phyloP scores from a whole-genome alignment of 257 asterid species.

The Catharanthus roseus region DNA sequence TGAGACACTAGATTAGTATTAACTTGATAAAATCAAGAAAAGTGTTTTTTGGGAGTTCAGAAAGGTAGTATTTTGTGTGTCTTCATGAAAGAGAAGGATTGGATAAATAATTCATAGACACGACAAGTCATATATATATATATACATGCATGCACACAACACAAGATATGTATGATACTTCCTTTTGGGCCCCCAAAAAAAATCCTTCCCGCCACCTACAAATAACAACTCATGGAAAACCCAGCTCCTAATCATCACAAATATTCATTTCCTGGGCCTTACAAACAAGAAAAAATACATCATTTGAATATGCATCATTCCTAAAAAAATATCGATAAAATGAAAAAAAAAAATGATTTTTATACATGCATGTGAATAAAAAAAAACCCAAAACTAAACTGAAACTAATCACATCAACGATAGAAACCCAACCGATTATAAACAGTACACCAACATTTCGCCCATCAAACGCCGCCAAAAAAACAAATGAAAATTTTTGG shows the following conservation, averaged over 20 bases:
- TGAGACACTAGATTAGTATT: not conserved
- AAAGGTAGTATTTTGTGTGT: not conserved
- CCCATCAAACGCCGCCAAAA: not conserved
- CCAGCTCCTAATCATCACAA: too few species aligned
- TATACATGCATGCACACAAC: conserved; percentile 17
- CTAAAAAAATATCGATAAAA: not conserved
- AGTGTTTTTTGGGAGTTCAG: too few species aligned
- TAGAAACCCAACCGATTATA: not conserved
- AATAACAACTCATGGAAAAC: too few species aligned
- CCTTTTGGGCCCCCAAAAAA: too few species aligned
- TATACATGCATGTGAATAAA: conserved; percentile 12
- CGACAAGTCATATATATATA: not conserved
- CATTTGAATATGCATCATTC: not conserved
- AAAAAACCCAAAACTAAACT: not conserved
- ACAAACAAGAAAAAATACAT: not conserved
- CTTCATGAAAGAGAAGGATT: not conserved
- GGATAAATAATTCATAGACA: not conserved
- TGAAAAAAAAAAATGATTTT: not conserved
- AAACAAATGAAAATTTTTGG: not conserved
- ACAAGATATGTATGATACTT: too few species aligned
- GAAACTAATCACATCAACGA: not conserved
- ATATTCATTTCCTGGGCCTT: not conserved
- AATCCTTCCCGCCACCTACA: too few species aligned
- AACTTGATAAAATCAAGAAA: not conserved
- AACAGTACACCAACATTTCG: not conserved